Evolutionary conservation across 2,329 filamentous ascomycete genomes (phyloP), one percentile per base, ranked within the genome.

Genomic region (Claviceps purpurea): DNA sequence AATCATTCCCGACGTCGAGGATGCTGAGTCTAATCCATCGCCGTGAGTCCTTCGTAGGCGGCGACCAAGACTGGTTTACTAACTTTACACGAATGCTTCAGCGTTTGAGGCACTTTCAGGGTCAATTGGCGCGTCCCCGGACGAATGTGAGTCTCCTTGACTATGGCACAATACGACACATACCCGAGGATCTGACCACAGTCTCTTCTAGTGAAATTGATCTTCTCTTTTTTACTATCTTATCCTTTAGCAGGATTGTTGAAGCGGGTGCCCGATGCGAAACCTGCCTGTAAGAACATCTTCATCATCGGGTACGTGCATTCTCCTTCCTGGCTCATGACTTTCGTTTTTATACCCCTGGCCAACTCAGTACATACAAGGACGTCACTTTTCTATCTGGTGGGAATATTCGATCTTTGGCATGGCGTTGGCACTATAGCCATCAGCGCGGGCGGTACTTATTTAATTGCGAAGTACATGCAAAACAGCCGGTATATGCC

Each of bases 391-490:
- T 97, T 98, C 73, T 97, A 95, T 67, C 77, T 98, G 7, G 77
- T 98, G 52, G 93, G 93, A 34, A 78, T 98, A 3, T 98, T 95
- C 68, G 87, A 95, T 63, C 77, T 98, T 47, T 97, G 91, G 90
- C 74, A 71, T 67, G 94, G 93, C 52, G 70, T 94, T 14, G 77
- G 79, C 41, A 95, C 90, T 2, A 72, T 98, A 41, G 65, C 86
- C 54, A 82, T 95, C 64, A 89, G 87, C 64, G 82, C 91, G 1
- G 79, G 77, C 18, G 90, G 82, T 49, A 81, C 87, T 49, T 98
- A 96, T 64, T 73, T 77, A 57, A 93, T 98, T 59, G 86, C 91
- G 50, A 81, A 85, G 58, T 90, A 83, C 65, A 73, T 97, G 45
- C 79, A 89, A 58, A 68, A 66, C 39, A 90, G 89, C 20, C 88